Conservation (phyloP, 2,329 filamentous ascomycete genomes). For the Penicillium sp. region DNA sequence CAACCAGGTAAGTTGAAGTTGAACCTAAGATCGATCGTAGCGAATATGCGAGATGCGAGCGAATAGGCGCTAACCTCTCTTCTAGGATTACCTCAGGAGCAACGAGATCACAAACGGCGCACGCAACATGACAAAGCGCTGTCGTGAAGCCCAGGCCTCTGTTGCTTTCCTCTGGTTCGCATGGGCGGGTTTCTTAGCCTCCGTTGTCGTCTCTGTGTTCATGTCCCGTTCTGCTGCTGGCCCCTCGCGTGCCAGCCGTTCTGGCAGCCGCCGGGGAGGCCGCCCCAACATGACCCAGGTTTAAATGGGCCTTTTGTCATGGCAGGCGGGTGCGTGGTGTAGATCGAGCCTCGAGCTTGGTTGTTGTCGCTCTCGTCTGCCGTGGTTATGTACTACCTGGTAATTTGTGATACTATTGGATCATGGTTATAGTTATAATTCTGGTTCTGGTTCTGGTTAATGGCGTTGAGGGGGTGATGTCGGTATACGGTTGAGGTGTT, state of each 20-base stretch:
- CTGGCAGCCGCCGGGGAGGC: conserved; percentile 35
- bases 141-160: conserved; percentile 53
- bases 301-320: conserved; percentile 25
- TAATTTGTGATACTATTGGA: conserved; percentile 1
- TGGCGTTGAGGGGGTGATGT: neutral
- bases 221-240: conserved; percentile 34
- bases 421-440: neutral
- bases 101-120: conserved; percentile 51
- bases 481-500: neutral
- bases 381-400: neutral
- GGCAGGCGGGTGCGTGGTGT: neutral
- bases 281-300: conserved; percentile 47
- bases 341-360: neutral
- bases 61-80: conserved; percentile 3
- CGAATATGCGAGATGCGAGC: neutral
- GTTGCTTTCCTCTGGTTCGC: conserved; percentile 55
- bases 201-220: conserved; percentile 43
- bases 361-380: neutral
- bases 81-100: conserved; percentile 39
- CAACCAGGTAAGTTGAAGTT: conserved; percentile 42
- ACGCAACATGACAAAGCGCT: conserved; percentile 40
- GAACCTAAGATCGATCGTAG: neutral
- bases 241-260: conserved; percentile 35
- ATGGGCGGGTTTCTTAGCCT: conserved; percentile 47
- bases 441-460: neutral